phyloP scores from a whole-genome alignment of 2,329 filamentous ascomycete species.

The Ceratocystis ficicola region DNA sequence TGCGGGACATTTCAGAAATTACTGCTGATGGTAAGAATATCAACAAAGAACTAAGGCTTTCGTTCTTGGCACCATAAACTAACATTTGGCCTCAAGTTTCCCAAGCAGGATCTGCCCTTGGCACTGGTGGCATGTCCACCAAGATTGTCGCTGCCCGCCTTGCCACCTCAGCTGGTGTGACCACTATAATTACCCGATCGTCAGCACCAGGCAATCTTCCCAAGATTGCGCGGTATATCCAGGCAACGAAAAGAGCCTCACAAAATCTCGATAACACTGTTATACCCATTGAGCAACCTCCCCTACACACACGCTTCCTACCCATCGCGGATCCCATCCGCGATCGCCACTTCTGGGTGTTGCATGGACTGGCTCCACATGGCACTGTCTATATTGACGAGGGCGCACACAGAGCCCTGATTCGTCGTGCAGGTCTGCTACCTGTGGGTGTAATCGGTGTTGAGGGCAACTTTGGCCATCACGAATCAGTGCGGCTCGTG shows the following conservation, averaged over 20 bases:
- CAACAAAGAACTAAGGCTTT: not conserved
- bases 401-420: conserved; percentile 71
- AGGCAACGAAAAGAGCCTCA: conserved; percentile 35
- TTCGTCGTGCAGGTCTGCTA: conserved; percentile 73
- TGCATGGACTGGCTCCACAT: conserved; percentile 81
- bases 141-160: conserved; percentile 90
- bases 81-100: conserved; percentile 47
- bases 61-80: conserved; percentile 18
- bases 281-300: conserved; percentile 34
- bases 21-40: conserved; percentile 57
- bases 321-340: conserved; percentile 73
- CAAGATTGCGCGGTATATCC: conserved; percentile 71
- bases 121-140: conserved; percentile 93
- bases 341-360: conserved; percentile 92
- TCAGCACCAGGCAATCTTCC: conserved; percentile 88
- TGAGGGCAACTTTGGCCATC: conserved; percentile 76
- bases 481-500: conserved; percentile 79
- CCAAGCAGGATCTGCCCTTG: conserved; percentile 73
- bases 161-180: conserved; percentile 87
- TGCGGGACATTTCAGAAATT: conserved; percentile 73
- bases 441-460: conserved; percentile 86
- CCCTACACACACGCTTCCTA: conserved; percentile 85
- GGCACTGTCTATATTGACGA: conserved; percentile 85
- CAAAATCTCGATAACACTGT: conserved; percentile 25
- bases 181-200: conserved; percentile 86